These are phyloP conservation scores for Boletus sensibilis DNA, from an alignment of 768 basidiomycete genomes.

Conservation along the genomic window DNA sequence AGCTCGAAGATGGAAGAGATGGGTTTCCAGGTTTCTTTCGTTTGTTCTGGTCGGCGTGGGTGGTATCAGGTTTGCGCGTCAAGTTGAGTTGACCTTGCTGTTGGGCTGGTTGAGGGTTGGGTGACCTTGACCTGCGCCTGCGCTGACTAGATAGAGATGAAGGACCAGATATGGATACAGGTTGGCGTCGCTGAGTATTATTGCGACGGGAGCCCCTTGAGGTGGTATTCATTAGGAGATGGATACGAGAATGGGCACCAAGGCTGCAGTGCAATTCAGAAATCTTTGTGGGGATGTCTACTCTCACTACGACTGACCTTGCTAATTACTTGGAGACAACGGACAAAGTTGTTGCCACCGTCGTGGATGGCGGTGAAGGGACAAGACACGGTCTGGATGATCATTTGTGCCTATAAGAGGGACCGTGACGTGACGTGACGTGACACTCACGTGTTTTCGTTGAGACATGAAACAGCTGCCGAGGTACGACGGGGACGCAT, in stretches of 20 bases:
- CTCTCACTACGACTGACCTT: conserved; percentile 4
- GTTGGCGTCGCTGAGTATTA: conserved; percentile 27
- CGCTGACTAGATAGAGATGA: conserved; percentile 19
- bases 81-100: conserved; percentile 9
- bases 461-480: not conserved
- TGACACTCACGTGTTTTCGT: conserved; percentile 13
- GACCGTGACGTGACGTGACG: not conserved
- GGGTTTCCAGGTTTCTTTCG: conserved; percentile 30
- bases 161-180: conserved; percentile 16
- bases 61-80: conserved; percentile 21
- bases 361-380: conserved; percentile 12
- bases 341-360: not conserved
- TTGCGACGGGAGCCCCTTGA: conserved; percentile 28
- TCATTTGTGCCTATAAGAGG: conserved; percentile 12
- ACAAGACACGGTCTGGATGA: not conserved
- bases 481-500: too few species aligned
- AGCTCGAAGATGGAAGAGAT: conserved; percentile 13
- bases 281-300: not conserved
- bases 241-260: not conserved
- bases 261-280: conserved; percentile 1
- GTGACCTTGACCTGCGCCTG: conserved; percentile 37
- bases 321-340: not conserved
- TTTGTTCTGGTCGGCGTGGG: conserved; percentile 25
- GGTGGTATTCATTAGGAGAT: conserved; percentile 22
- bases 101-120: conserved; percentile 27